phyloP scores from a whole-genome alignment of 331 rosid genomes.

The Acacia concinna region DNA sequence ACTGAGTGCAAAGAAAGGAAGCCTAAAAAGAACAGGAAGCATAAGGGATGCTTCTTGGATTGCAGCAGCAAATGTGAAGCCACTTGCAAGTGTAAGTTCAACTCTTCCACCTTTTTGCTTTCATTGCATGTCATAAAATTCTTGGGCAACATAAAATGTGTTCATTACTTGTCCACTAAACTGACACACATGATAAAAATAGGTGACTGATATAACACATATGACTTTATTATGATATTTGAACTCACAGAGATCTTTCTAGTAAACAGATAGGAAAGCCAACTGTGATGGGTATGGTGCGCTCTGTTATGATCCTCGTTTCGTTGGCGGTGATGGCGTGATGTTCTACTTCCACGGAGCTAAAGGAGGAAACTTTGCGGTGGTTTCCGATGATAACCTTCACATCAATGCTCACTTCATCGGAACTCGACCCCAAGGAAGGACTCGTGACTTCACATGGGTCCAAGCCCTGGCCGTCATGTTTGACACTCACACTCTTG shows the following conservation, averaged over 20 bases:
- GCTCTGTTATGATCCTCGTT: constrained; percentile 75
- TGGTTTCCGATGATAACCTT: constrained; percentile 62
- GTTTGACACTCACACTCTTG: constrained; percentile 69
- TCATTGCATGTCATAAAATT: not conserved
- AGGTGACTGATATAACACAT: too few species aligned
- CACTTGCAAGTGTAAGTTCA: constrained; percentile 73
- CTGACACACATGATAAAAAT: not conserved
- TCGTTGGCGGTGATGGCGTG: constrained; percentile 89
- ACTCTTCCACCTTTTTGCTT: not conserved
- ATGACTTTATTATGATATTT: not conserved
- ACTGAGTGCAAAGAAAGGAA: constrained; percentile 54
- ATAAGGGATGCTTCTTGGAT: constrained; percentile 65
- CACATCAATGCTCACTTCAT: constrained; percentile 85
- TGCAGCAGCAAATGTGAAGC: constrained; percentile 77
- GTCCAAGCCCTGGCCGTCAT: constrained; percentile 69
- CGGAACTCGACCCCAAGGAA: constrained; percentile 69
- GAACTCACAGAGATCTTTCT: constrained; percentile 1
- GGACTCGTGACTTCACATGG: constrained; percentile 86
- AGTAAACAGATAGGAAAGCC: constrained; percentile 53
- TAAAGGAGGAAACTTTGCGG: constrained; percentile 70
- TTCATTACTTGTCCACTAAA: not conserved
- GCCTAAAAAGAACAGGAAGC: constrained; percentile 74
- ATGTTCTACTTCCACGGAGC: constrained; percentile 88
- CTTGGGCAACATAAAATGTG: not conserved
- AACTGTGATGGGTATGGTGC: constrained; percentile 77